Evolutionary conservation across 2,329 filamentous ascomycete genomes (phyloP), one percentile per base, ranked within the genome.

Genomic region (Colletotrichum sp.): DNA sequence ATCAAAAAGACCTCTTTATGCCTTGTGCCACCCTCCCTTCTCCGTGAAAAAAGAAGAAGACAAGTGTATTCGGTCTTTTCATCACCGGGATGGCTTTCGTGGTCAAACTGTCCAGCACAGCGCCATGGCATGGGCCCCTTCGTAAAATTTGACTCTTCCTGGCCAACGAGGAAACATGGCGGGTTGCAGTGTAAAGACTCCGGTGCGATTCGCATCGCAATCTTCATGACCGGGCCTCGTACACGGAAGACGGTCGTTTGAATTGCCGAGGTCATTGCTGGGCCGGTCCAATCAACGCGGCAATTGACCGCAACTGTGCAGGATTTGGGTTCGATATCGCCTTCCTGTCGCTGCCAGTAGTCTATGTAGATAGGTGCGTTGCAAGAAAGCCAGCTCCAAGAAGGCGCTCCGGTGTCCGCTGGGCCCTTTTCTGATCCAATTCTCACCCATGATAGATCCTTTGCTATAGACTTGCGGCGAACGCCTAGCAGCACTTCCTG

Each of bases 311-410:
- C n/a, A 16, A 21, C 16, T 18, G 32, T n/a, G 15, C 28, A 60
- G 16, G 24, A 3, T 26, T 70, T 3, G 16, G 43, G n/a, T 2
- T 18, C 3, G 7, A 6, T 8, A 5, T 34, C 10, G 10, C 10
- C 30, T 9, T 5, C 3, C 1, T 30, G 30, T 9, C 10, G 30
- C 30, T 5, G 1, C 72, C 72, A 71, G 8, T 4, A 6, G 5
- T 74, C 67, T 1, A 71, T 1, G 13, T 8, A 34, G 16, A 74
- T 3, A 3, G 60, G 60, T 10, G 72, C 58, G 3, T 74, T 28
- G 34, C 72, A 74, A 9, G 72, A 48, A 5, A 74, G 1, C 72
- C 72, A 74, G 6, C 58, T 71, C 72, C 67, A 74, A 7, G 60
- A 74, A 4, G 72, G 72, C 4, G n/a, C 58, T 3, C 28, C 4